Conservation (phyloP, 352 stramenopile species). For the Pythium aristosporum region DNA sequence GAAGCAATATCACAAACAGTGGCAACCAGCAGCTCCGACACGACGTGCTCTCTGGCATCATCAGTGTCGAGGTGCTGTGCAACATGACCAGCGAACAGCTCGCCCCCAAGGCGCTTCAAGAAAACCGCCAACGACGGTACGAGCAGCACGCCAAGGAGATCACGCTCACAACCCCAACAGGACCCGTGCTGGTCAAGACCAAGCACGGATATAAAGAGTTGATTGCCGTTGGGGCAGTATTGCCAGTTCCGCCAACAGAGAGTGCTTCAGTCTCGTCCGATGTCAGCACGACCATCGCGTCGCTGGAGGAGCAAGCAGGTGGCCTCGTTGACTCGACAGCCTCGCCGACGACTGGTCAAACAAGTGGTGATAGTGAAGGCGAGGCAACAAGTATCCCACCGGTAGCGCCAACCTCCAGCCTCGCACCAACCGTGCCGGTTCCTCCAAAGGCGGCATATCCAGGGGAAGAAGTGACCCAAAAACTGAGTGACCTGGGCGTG, state of each 20-base stretch:
- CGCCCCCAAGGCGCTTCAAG: conserved; percentile 46
- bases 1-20: conserved; percentile 42
- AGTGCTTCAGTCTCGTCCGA: no score
- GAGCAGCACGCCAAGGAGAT: conserved; percentile 44
- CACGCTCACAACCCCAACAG: conserved; percentile 39
- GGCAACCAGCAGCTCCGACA: conserved; percentile 41
- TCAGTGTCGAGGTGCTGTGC: conserved; percentile 33
- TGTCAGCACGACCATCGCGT: no score
- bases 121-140: conserved; percentile 40
- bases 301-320: no score
- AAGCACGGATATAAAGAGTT: conserved; percentile 61
- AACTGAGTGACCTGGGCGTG: conserved; percentile 5
- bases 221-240: conserved; percentile 15
- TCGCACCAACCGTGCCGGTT: background rate
- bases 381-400: no score
- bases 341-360: background rate
- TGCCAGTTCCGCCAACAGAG: no score
- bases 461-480: conserved; percentile 17
- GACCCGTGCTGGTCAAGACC: conserved; percentile 40
- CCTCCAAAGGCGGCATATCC: background rate
- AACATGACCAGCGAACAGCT: conserved; percentile 52
- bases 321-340: background rate
- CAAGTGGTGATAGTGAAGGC: no score
- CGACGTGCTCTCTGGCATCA: conserved; percentile 33
- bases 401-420: no score